Evolutionary conservation across 129 eudicot genomes (phyloP), one percentile per base, ranked within the genome.

Genomic region (Kitagawia praeruptora): DNA sequence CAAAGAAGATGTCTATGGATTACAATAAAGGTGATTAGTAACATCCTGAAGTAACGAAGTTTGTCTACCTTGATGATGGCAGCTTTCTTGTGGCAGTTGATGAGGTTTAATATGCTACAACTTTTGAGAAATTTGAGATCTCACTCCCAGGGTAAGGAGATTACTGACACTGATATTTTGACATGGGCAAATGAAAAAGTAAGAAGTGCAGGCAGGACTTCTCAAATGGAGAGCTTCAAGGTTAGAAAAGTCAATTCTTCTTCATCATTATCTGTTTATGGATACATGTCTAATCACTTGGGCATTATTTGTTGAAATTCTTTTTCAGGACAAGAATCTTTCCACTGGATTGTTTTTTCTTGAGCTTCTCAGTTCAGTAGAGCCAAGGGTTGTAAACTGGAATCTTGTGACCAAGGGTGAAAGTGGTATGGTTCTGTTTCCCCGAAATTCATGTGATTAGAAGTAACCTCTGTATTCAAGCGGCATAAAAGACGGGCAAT

Each of bases 11-110:
- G 28, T 61, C 42, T 4, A 67, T 3, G 42, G 73, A 14, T 66
- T 67, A 67, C 34, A 67, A 67, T 12, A 15, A 12, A 74, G 23
- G 45, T 13, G 19, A 10, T 27, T 77, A 39, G 16, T n/a, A 41
- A 23, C 3, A 64, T 66, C 41, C 74, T 38, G 28, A 37, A 75
- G 45, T 75, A 34, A 56, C 63, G 75, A 80, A 34, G 44, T 47
- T 25, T 71, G 25, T 71, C 53, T 79, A 41, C 45, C 19, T 85
- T 82, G 13, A 66, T n/a, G n/a, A n/a, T 77, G 70, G 83, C 90
- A 94, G 97, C 98, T 54, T 88, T 90, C 89, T 86, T 94, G 72
- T 94, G 98, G 98, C 98, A 94, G 83, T 86, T 94, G 87, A 94
- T 94, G 98, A 88, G 97, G 82, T 92, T 88, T 77, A 90, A 88